These are phyloP conservation scores for Moringa oleifera DNA, from an alignment of 345 rosid genomes.

Conservation along the genomic window DNA sequence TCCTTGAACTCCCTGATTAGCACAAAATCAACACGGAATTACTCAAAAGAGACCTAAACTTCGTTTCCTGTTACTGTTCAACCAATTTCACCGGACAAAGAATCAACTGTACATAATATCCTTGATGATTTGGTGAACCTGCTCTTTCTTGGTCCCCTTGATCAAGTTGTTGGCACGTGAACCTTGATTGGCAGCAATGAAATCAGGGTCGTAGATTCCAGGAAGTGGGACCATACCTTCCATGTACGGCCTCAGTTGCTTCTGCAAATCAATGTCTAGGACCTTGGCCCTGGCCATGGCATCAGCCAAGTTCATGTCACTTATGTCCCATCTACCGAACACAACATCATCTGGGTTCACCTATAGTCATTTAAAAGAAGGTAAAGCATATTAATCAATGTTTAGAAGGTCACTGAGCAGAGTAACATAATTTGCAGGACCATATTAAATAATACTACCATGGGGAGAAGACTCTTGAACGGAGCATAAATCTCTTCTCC, in stretches of 20 bases:
- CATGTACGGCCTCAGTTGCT: slow-evolving; percentile 95
- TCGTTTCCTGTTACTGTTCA: not conserved
- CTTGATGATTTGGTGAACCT: slow-evolving; percentile 64
- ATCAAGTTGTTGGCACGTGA: slow-evolving; percentile 86
- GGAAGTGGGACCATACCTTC: slow-evolving; percentile 92
- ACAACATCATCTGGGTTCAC: slow-evolving; percentile 91
- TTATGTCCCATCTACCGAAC: slow-evolving; percentile 99
- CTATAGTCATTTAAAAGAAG: slow-evolving; percentile 22
- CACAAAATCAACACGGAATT: not conserved
- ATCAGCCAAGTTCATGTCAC: slow-evolving; percentile 93
- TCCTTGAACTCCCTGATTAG: slow-evolving; percentile 81
- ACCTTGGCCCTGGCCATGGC: slow-evolving; percentile 95
- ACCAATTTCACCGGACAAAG: not conserved
- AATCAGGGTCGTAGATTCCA: slow-evolving; percentile 83
- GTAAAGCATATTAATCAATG: not conserved
- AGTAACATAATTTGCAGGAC: not conserved
- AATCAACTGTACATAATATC: slow-evolving; percentile 64
- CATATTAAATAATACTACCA: slow-evolving; percentile 37
- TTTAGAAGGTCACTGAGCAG: not conserved
- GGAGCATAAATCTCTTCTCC: slow-evolving; percentile 99
- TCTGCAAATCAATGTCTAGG: slow-evolving; percentile 85
- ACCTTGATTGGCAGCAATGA: slow-evolving; percentile 95
- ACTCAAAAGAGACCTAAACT: no score
- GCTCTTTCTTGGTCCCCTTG: slow-evolving; percentile 85
- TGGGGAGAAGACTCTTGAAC: slow-evolving; percentile 92